Conservation (phyloP, 257 asterid genomes). For the Ajuga chamaepitys region DNA sequence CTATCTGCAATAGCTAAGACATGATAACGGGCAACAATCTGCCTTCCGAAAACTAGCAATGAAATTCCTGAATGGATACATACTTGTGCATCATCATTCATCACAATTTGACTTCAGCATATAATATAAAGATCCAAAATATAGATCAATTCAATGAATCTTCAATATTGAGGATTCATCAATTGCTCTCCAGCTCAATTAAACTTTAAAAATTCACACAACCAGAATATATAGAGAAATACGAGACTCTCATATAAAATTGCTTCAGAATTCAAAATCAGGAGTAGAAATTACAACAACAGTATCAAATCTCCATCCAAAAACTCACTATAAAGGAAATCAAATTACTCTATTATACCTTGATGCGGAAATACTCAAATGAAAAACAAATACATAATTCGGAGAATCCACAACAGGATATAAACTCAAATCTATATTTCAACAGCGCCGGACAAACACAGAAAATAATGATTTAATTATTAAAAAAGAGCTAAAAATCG, state of each 20-base stretch:
- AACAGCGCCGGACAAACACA: background rate
- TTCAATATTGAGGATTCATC: background rate
- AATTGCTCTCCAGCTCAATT: background rate
- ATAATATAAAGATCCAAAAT: background rate
- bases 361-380: constrained; percentile 3
- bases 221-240: background rate
- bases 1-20: background rate
- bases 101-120: background rate
- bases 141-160: background rate
- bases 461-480: background rate
- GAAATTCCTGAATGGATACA: background rate
- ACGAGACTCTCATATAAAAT: background rate
- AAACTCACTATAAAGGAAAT: background rate
- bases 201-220: background rate
- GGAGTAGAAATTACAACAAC: background rate
- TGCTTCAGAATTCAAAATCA: background rate
- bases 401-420: background rate
- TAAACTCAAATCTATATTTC: background rate
- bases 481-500: background rate
- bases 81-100: background rate
- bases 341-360: background rate
- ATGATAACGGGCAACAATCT: no score
- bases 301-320: background rate
- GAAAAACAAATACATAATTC: background rate
- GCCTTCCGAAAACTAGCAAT: background rate